A percentile compares a stretch with the other conserved stretches of the same genome.
Evolutionary conservation across 306 rosid genomes (phyloP).

Genomic region (Cicer chorassanicum): DNA sequence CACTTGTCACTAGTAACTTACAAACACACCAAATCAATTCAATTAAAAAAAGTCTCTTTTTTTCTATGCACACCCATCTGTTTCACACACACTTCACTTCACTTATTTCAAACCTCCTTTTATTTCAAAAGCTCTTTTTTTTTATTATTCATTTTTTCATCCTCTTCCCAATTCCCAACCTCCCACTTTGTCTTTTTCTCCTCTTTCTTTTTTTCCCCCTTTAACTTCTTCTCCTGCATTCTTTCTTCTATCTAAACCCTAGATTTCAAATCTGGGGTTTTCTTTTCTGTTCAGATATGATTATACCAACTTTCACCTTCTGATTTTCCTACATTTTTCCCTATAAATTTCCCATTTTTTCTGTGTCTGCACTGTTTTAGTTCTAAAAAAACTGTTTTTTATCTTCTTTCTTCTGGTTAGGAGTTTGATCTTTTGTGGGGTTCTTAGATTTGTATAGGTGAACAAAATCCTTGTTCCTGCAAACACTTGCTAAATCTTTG

Average conservation of each 20-base stretch:
- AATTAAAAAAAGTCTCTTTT: slow-evolving; percentile 30
- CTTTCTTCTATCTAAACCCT: slow-evolving; percentile 78
- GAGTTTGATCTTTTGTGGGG: slow-evolving; percentile 37
- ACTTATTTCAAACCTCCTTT: slow-evolving; percentile 38
- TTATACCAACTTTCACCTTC: slow-evolving; percentile 40
- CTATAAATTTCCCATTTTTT: slow-evolving; percentile 37
- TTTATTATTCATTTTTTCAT: slow-evolving; percentile 4
- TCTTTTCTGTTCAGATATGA: slow-evolving; percentile 53
- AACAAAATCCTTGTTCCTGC: slow-evolving; percentile 47
- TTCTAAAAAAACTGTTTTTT: slow-evolving; percentile 18
- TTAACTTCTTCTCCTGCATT: slow-evolving; percentile 51
- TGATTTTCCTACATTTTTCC: slow-evolving; percentile 54
- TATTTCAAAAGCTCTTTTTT: slow-evolving; percentile 48
- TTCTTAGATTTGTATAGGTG: slow-evolving; percentile 40
- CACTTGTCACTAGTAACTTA: background rate
- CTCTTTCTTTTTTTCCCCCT: slow-evolving; percentile 28
- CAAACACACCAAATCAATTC: background rate
- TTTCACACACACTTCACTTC: slow-evolving; percentile 42
- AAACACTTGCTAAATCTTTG: background rate
- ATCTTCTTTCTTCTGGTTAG: slow-evolving; percentile 5
- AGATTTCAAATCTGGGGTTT: slow-evolving; percentile 90
- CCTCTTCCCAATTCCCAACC: slow-evolving; percentile 43
- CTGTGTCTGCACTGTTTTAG: slow-evolving; percentile 43
- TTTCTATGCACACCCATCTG: slow-evolving; percentile 36
- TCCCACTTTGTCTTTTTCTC: slow-evolving; percentile 42